Percentiles rank a stretch among this genome's conserved stretches.
Conservation (phyloP, 176 grass and related monocot genomes). For the Oryza coarctata region DNA sequence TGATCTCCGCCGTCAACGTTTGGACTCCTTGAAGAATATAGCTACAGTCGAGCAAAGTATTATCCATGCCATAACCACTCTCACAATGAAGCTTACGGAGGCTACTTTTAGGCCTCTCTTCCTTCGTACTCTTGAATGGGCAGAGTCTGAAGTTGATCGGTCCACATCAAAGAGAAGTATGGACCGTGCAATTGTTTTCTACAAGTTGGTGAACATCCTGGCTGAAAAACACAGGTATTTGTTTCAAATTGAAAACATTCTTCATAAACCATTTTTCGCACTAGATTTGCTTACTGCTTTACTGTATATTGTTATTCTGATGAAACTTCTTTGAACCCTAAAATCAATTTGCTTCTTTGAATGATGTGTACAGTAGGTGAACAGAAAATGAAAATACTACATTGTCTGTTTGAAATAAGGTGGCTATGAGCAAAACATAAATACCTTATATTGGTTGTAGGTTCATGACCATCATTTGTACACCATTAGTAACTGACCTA, state of each 20-base stretch:
- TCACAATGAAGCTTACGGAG: constrained; percentile 90
- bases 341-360: not conserved
- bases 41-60: constrained; percentile 73
- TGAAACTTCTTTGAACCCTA: not conserved
- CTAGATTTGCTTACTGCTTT: constrained; percentile 12
- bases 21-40: constrained; percentile 65
- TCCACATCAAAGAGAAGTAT: constrained; percentile 54
- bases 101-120: constrained; percentile 90
- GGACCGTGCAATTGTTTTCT: constrained; percentile 78
- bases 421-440: not conserved
- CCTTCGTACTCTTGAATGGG: constrained; percentile 79
- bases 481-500: not conserved
- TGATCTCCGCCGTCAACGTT: constrained; percentile 68
- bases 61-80: constrained; percentile 60
- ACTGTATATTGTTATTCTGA: not conserved
- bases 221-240: constrained; percentile 74
- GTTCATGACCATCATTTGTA: not conserved
- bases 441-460: not conserved
- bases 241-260: constrained; percentile 14
- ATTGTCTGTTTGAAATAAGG: not conserved
- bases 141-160: constrained; percentile 67
- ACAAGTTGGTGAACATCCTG: constrained; percentile 76
- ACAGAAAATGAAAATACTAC: not conserved
- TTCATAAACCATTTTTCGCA: not conserved
- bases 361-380: not conserved